Evolutionary conservation across 148 eudicot species (phyloP), one percentile per base, ranked within the genome.

Genomic region (Oxyria digyna): DNA sequence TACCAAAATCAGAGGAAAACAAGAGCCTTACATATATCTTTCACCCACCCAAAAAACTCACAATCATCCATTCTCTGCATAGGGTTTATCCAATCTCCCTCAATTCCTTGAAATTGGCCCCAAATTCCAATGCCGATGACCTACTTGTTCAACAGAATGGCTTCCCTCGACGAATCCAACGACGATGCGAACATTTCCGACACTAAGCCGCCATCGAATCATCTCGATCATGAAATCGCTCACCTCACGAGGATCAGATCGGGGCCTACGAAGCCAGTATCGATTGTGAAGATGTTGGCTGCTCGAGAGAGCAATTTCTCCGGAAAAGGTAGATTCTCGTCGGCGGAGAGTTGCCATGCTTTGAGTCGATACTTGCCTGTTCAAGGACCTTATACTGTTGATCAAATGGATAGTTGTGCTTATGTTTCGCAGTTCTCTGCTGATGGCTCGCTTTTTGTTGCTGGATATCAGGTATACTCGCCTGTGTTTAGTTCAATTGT

Each of bases 351-450:
- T 42, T 73, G 89, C 63, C 91, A 92, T 76, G 78, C 83, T 42
- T 62, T 85, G 29, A 83, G 87, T 78, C 83, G 82, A 59, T 89
- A 83, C 78, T 83, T 92, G 81, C 97, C 97, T 1, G 83, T 80
- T 62, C 73, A 70, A 76, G 85, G 87, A 38, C 97, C 97, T 50
- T 73, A 72, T 59, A 70, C 73, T 31, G 80, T 92, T 29, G 96
- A 89, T 69, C 83, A 80, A 70, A 81, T 84, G 89, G 70, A 74
- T 8, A 82, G 92, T 52, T 71, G 85, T 66, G 96, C 92, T 43
- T 91, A 91, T 75, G 90, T 91, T 9, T 85, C 96, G 0, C 97
- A 87, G 70, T 91, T 89, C 79, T 89, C 97, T 4, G 75, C 72
- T 0, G 91, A 89, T 80, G 96, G 97, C 35, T 87, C 97, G 17